Base-by-base conservation (phyloP, 352 stramenopile species). In the Globisporangium abappressorium region DNA sequence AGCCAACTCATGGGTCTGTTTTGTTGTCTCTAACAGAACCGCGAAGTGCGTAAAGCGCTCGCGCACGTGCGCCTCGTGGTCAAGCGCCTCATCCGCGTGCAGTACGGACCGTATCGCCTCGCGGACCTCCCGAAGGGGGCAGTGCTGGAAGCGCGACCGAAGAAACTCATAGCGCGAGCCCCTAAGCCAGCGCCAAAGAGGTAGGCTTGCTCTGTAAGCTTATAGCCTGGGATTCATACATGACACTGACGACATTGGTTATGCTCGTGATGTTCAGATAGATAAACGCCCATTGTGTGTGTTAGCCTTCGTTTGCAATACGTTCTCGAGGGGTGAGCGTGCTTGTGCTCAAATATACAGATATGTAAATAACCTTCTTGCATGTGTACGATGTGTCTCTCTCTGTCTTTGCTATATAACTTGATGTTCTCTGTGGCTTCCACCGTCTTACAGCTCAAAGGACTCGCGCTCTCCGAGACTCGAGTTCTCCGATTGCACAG, bases 81-180 rank as follows among this genome's bases (percentile, higher is more conserved):
- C 33, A 95, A 96, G 73, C 81, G 79, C 28, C 75, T 98, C 28
- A 93, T 97, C 22, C 90, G 93, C 61, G 89, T 94, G 34, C 79
- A 95, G 58, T 98, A 94, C 58, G 93, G 93, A 7, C 90, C 92
- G 20, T 98, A 97, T 71, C 81, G 82, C 36, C 81, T 97, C 11
- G 88, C 84, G 9, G 84, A 95, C 66, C 70, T 97, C 2, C 77
- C 78, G 4, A 70, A 66, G 6, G 91, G 91, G n/a, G 72, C 87
- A 14, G 90, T 96, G 56, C 62, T 97, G 24, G 85, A 95, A 65
- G 87, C 95, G 28, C 70, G 68, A 4, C 66, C 83, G 9, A 96
- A 95, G 75, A 67, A 74, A 63, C 38, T 89, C 20, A 41, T 71
- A 3, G 38, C 34, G 20, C 68, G 54, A 3, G 28, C 63, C 33